Evolutionary conservation across 2,329 filamentous ascomycete genomes (phyloP), one percentile per base, ranked within the genome.

Genomic region (Pyrenochaeta sp.): DNA sequence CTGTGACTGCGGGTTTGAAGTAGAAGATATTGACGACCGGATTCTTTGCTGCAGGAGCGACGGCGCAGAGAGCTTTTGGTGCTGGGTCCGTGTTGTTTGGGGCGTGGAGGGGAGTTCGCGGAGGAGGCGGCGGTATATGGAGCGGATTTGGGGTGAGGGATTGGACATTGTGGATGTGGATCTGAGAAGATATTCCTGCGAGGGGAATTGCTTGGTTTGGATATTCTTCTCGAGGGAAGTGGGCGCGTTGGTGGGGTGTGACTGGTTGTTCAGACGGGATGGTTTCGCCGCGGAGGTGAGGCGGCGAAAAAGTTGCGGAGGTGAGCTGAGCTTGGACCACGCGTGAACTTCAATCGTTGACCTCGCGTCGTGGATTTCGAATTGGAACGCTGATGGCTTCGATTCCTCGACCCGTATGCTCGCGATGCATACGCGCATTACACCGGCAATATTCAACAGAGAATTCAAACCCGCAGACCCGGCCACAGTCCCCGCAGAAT

Each of bases 61-160:
- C 26, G 86, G 85, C 39, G 75, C 64, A 11, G 76, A 76, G 30
- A 78, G 75, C 41, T 76, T 71, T 40, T 68, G 62, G 53, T 71
- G 68, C 20, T 56, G 45, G 5, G 58, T 64, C 23, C 57, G 55
- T 1, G 53, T 56, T 18, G 53, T 45, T 60, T 76, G 74, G 2
- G 81, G 78, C 5, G 86, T 86, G 6, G 87, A 82, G 2, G 93
- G 93, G 7, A 96, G 85, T 76, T 96, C 91, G 71, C 93, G 90
- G 42, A 97, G 84, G 65, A 96, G 80, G 28, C 87, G 82, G 63
- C 93, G 89, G 81, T 97, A 97, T 67, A 96, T 81, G 23, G 90
- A 84, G 63, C 90, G 89, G 28, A 89, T 69, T 53, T 71, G 67
- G 26, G 77, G 75, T 27, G 81, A 69, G 26, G 56, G 19, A 10